A percentile compares a stretch with the other conserved stretches of the same genome.
These are phyloP conservation scores for Ligustrum vulgare DNA, from an alignment of 257 asterid species.

Conservation along the genomic window DNA sequence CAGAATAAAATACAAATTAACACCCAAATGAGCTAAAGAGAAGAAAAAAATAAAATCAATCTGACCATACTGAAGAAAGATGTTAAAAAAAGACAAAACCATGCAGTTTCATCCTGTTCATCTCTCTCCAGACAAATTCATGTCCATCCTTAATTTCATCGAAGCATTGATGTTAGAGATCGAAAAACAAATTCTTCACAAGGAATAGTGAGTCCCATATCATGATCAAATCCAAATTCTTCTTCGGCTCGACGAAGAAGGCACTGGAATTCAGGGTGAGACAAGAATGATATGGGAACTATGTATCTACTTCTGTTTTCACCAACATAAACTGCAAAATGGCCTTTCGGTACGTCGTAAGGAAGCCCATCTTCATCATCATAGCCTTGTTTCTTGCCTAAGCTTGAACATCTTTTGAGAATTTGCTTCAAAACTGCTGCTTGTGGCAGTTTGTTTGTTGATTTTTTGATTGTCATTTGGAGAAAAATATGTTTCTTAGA, in stretches of 20 bases:
- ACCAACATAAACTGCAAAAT: conserved; percentile 50
- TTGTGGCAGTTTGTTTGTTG: conserved; percentile 41
- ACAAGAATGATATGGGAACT: conserved; percentile 45
- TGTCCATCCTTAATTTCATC: conserved; percentile 18
- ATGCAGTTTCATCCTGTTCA: conserved; percentile 31
- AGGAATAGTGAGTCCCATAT: conserved; percentile 52
- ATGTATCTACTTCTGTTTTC: conserved; percentile 47
- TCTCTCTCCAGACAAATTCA: conserved; percentile 12
- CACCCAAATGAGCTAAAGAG: conserved; percentile 10
- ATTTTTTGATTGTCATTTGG: conserved; percentile 41
- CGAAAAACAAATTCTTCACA: conserved; percentile 49
- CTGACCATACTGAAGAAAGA: conserved; percentile 10
- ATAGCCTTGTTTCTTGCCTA: conserved; percentile 40
- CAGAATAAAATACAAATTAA: conserved; percentile 4
- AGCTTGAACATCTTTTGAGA: conserved; percentile 45
- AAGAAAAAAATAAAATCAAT: neutral
- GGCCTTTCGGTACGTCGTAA: conserved; percentile 51
- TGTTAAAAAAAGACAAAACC: conserved; percentile 14
- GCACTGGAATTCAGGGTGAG: conserved; percentile 45
- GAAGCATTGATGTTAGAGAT: conserved; percentile 47
- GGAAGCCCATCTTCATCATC: conserved; percentile 37
- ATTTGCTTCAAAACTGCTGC: conserved; percentile 41
- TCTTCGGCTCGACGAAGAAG: conserved; percentile 49
- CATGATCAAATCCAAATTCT: conserved; percentile 52
- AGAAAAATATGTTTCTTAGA: neutral